Evolutionary conservation across 352 stramenopile species (phyloP), one percentile per base, ranked within the genome.

Genomic region (Halophytophthora batemanensis): DNA sequence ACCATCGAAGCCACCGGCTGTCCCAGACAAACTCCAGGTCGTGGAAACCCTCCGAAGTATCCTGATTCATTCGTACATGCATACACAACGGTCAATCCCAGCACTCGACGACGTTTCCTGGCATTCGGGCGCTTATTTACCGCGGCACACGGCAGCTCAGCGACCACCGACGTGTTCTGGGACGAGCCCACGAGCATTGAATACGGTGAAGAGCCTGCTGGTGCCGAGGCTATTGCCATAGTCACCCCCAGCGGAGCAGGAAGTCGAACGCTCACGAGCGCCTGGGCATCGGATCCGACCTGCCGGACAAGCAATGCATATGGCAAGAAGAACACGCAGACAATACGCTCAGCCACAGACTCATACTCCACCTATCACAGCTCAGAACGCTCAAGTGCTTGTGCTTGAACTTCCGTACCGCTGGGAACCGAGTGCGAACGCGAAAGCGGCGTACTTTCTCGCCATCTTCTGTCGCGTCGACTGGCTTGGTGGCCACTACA

Each of bases 1-100:
- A 73, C 74, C 77, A 86, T 0, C 77, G 74, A 43, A 87, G 45
- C 74, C 77, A 87, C n/a, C 67, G 18, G 3, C 50, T 38, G 45
- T 75, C 69, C 73, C 73, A 84, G 22, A 65, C 59, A 39, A 81
- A 81, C 1, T 62, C 57, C 18, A 79, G 41, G 13, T 68, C 45
- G 15, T 69, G 67, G 23, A 74, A 65, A 6, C 45, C 23, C 31
- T 66, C 59, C 0, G 55, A 29, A 35, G 69, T 43, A 35, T 76
- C 50, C 70, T 84, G 34, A 6, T 23, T n/a, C n/a, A n/a, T n/a
- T n/a, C n/a, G n/a, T n/a, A n/a, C n/a, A n/a, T n/a, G 10, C 18
- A 2, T 3, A 35, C 46, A 28, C 4, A 58, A 21, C 7, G 35
- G 25, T 17, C 37, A 15, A 14, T 37, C 36, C 10, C 45, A n/a